These are phyloP conservation scores for Kodamaea laetipori DNA, from an alignment of 805 yeast species.

Conservation along the genomic window DNA sequence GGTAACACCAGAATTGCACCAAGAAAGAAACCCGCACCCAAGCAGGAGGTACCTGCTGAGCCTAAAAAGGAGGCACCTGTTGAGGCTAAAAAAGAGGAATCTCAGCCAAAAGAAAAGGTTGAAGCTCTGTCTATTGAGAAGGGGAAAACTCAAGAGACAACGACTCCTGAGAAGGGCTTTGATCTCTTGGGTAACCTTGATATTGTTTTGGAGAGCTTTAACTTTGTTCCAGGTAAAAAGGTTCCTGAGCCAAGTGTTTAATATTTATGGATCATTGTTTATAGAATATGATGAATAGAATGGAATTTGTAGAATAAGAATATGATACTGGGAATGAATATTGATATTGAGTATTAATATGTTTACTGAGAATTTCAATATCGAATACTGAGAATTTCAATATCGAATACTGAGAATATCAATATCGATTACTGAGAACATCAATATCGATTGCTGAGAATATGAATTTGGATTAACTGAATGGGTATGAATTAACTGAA, in stretches of 20 bases:
- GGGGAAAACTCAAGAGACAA: not conserved
- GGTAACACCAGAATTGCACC: slow-evolving; percentile 19
- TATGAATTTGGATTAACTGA: too few species aligned
- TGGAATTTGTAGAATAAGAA: too few species aligned
- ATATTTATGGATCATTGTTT: not conserved
- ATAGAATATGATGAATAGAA: too few species aligned
- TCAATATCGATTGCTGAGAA: too few species aligned
- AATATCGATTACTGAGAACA: too few species aligned
- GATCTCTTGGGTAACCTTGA: not conserved
- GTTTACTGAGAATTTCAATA: too few species aligned
- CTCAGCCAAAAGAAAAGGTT: not conserved
- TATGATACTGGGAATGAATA: too few species aligned
- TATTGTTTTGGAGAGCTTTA: not conserved
- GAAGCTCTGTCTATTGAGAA: not conserved
- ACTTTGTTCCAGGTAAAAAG: slow-evolving; percentile 2
- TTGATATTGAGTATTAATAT: too few species aligned
- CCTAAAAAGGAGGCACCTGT: not conserved
- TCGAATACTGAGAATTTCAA: too few species aligned
- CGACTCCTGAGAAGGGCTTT: too few species aligned
- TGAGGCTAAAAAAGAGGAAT: slow-evolving; percentile 5
- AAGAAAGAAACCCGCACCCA: slow-evolving; percentile 4
- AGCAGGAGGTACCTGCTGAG: slow-evolving; percentile 5
- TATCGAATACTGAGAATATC: too few species aligned
- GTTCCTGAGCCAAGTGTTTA: slow-evolving; percentile 3
- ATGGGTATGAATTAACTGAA: too few species aligned